phyloP scores from a whole-genome alignment of 2,329 filamentous ascomycete genomes.

The Microsporum canis region DNA sequence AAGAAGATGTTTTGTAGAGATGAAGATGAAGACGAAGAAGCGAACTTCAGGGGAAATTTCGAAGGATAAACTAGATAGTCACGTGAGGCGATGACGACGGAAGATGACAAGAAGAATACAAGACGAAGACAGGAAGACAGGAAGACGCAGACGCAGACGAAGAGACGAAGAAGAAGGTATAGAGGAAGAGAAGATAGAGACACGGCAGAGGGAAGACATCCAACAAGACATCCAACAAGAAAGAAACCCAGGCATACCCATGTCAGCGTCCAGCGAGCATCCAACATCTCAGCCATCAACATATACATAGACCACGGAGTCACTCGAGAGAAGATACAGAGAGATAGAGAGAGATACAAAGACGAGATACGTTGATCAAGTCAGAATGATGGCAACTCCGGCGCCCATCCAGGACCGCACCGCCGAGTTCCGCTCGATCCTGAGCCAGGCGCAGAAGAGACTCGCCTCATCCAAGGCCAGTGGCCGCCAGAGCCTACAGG shows the following conservation, averaged over 20 bases:
- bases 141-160: background rate
- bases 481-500: constrained; percentile 68
- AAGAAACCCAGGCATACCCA: background rate
- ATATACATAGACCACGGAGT: background rate
- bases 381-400: constrained; percentile 37
- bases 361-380: background rate
- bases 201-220: background rate
- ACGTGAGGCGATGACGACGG: background rate
- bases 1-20: background rate
- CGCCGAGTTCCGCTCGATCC: constrained; percentile 84
- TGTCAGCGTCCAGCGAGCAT: background rate
- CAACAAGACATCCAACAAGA: background rate
- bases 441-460: constrained; percentile 71
- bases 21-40: background rate
- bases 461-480: constrained; percentile 66
- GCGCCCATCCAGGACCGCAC: constrained; percentile 91
- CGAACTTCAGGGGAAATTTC: background rate
- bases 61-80: background rate
- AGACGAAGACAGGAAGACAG: background rate
- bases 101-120: background rate
- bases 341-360: background rate
- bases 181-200: background rate
- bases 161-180: background rate
- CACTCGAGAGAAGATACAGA: background rate
- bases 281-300: background rate